Conservation (phyloP, 257 asterid genomes). For the Rubia yunnanensis region DNA sequence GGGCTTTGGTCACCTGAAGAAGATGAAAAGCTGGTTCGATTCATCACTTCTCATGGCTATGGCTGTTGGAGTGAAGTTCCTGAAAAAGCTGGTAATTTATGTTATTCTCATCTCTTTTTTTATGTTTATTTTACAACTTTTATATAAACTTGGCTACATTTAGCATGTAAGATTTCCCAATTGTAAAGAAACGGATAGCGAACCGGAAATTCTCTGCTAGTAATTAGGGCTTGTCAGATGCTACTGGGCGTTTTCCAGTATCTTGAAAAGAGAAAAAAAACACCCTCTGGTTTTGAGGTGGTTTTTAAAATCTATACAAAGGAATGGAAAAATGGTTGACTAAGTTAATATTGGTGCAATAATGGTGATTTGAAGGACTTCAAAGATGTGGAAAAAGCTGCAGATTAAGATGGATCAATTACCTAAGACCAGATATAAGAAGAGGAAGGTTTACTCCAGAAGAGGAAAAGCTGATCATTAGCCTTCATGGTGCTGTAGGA, state of each 20-base stretch:
- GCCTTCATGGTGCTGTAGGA: slow-evolving; percentile 88
- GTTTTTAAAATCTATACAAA: too few relatives aligned
- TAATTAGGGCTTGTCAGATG: too few relatives aligned
- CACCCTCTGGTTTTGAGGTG: too few relatives aligned
- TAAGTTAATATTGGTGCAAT: background rate
- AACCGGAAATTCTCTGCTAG: background rate
- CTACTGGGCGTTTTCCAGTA: too few relatives aligned
- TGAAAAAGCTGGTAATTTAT: slow-evolving; percentile 67
- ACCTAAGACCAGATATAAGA: slow-evolving; percentile 85
- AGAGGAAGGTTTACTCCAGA: slow-evolving; percentile 82
- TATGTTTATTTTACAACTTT: too few relatives aligned
- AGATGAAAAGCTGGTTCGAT: slow-evolving; percentile 74
- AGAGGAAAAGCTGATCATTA: slow-evolving; percentile 80
- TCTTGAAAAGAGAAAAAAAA: too few relatives aligned
- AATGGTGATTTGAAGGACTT: slow-evolving; percentile 37
- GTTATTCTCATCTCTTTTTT: background rate
- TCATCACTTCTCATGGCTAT: slow-evolving; percentile 78
- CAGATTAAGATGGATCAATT: slow-evolving; percentile 89
- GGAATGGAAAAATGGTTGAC: background rate
- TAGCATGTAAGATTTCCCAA: too few relatives aligned
- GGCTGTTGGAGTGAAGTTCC: slow-evolving; percentile 99
- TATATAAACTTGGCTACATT: too few relatives aligned
- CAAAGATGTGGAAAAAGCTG: slow-evolving; percentile 97
- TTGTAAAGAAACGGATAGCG: too few relatives aligned
- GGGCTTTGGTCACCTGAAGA: slow-evolving; percentile 99